Evolutionary conservation across 345 rosid genomes (phyloP), one percentile per base, ranked within the genome.

Genomic region (Trapa bicornis): DNA sequence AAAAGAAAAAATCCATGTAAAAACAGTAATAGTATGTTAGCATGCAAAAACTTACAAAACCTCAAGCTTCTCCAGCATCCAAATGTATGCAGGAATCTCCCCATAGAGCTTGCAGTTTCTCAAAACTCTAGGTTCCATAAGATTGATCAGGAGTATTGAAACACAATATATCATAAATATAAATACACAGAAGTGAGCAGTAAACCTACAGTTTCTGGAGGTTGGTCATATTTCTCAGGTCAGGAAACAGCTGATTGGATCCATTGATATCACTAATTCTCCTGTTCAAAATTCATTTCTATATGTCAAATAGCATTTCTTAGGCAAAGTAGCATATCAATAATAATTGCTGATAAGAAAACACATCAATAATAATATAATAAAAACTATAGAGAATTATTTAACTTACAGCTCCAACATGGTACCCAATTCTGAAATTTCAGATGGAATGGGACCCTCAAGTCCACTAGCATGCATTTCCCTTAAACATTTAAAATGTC

Each of bases 391-490:
- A 35, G 14, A 11, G 32, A 58, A 54, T 3, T 37, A n/a, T 36
- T 22, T 37, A 29, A 75, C 90, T 86, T 70, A 86, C 91, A 86
- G 54, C 48, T 75, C 65, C 41, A 0, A 14, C 67, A 81, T 65
- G 64, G 70, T 71, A 53, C 14, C 42, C 70, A 83, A 64, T 61
- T 60, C 39, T 45, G 80, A 76, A 69, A 86, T 72, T 65, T 57
- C 71, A 1, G 80, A 36, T 56, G 86, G 81, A 62, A 86, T 81
- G 32, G 86, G 87, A n/a, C 87, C 86, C 65, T 74, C 64, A 70
- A 86, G 81, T 67, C 91, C 87, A 54, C 81, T 72, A 32, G 84
- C 84, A 56, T 80, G 82, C 81, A 86, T 75, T 73, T 86, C 86
- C 64, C 91, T 86, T 76, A 65, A 70, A 72, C 48, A 53, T 58